phyloP scores from a whole-genome alignment of 1,284 basidiomycete genomes.

The Peniophora sp. region DNA sequence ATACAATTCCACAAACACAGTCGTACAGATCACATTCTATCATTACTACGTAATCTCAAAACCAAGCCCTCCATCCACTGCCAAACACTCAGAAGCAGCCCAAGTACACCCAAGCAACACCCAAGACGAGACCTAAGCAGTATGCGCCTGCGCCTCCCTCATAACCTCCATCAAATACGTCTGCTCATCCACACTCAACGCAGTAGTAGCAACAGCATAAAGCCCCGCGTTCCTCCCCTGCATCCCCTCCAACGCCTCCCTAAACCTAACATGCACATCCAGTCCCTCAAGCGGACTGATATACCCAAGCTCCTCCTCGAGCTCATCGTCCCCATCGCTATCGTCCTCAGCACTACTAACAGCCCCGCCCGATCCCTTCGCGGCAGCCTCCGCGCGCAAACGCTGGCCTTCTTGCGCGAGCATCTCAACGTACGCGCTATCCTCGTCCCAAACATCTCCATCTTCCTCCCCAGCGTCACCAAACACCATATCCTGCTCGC shows the following conservation, averaged over 20 bases:
- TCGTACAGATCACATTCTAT: too few species aligned
- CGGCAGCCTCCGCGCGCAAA: constrained; percentile 48
- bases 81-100: too few species aligned
- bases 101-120: too few species aligned
- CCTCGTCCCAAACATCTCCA: constrained; percentile 83
- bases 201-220: constrained; percentile 68
- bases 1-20: too few species aligned
- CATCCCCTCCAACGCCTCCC: constrained; percentile 66
- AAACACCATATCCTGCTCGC: constrained; percentile 46
- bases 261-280: constrained; percentile 67
- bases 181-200: constrained; percentile 63
- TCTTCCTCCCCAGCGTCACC: constrained; percentile 70
- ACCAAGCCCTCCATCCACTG: too few species aligned
- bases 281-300: constrained; percentile 71
- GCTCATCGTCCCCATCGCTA: constrained; percentile 48
- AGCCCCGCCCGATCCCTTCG: constrained; percentile 13
- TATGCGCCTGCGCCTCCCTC: constrained; percentile 39
- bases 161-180: constrained; percentile 77
- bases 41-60: too few species aligned
- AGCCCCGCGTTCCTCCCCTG: constrained; percentile 59
- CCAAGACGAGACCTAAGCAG: not conserved
- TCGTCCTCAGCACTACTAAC: constrained; percentile 36
- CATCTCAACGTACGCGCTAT: constrained; percentile 76
- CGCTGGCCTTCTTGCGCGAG: constrained; percentile 73
- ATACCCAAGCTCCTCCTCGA: constrained; percentile 75